Base-by-base conservation (phyloP, 805 yeast species). In the Kluyveromyces aestuarii region DNA sequence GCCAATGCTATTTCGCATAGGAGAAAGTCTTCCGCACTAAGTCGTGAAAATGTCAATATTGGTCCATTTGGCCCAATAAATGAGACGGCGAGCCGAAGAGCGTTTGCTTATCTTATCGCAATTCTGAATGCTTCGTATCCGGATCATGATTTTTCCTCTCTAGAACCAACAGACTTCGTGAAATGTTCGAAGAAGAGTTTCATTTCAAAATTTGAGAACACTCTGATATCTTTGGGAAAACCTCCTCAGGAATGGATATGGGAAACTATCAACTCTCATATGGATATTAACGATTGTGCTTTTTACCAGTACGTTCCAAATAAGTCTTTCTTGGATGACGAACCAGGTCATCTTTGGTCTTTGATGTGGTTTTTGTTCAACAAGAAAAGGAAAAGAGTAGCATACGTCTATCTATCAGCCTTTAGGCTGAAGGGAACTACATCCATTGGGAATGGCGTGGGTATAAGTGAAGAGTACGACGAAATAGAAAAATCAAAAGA, bases 21-120 rank as follows among this genome's bases (percentile, higher is more conserved):
- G 38, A 57, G 66, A 42, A 59, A 67, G 52, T 50, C 62, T 1
- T 64, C 69, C 1, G 55, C 67, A 8, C 57, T 54, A 18, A 55
- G 57, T 40, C 57, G 55, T 30, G 52, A 56, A 21, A 58, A 54
- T 39, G 57, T 66, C 19, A 64, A 58, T 41, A 60, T 63, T 44
- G 69, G 88, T 2, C 98, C 98, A 0, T 93, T 93, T 69, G 99
- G 99, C 0, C 96, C 97, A 0, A 73, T 93, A 35, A 85, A 84
- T 59, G 84, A 83, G 57, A 79, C 84, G n/a, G 81, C 93, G 1
- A 84, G 95, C 41, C 77, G 96, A 54, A 84, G 88, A 65, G 82
- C 90, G 1, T 93, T 91, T 71, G 93, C 96, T 0, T 87, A 90
- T 61, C 71, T 93, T 44, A 87, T 93, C 50, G 93, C 95, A 1